Base-by-base conservation (phyloP, 1,284 basidiomycete species). In the Rhodofomes roseus region DNA sequence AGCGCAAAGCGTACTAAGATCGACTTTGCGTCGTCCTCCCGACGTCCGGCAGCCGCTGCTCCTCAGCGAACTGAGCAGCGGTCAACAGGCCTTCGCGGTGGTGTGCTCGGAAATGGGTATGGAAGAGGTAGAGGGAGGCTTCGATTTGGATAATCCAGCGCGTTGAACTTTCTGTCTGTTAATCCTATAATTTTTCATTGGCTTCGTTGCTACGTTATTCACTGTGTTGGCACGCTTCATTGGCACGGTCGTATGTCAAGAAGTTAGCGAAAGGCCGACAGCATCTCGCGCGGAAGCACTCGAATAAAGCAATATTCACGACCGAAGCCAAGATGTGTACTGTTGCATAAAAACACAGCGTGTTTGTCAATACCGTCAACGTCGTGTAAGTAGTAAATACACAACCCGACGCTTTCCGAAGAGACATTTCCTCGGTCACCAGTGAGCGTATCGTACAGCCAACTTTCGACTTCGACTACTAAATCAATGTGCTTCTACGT, bases 1-100 rank as follows among this genome's bases (percentile, higher is more conserved):
- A 79, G 79, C 20, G 40, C 48, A 4, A 84, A 83, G 66, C 78
- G 87, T 34, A 74, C 73, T 16, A 79, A 81, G 34, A 88, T 90
- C 55, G 79, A 81, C n/a, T 90, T 87, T 64, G 74, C 73, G 0
- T 62, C 73, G 1, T 58, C n/a, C 31, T 52, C 34, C 20, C 46
- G 46, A 5, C 46, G 68, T 18, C 61, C 66, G 11, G 55, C 63
- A 12, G 57, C 62, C n/a, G 29, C 58, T 2, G 16, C 23, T 6
- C 34, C 55, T 5, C 41, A 43, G 23, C 20, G 34, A 22, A 39
- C 36, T 25, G 18, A 41, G 2, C 41, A 50, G 7, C 55, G 44
- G 44, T 23, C 46, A 54, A 44, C 16, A 56, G 60, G 18, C 56
- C 36, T 31, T 36, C 50, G 31, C n/a, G 27, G 61, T 12, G 65